Base-by-base conservation (phyloP, 176 grass and related monocot genomes). In the Carex littledalei region DNA sequence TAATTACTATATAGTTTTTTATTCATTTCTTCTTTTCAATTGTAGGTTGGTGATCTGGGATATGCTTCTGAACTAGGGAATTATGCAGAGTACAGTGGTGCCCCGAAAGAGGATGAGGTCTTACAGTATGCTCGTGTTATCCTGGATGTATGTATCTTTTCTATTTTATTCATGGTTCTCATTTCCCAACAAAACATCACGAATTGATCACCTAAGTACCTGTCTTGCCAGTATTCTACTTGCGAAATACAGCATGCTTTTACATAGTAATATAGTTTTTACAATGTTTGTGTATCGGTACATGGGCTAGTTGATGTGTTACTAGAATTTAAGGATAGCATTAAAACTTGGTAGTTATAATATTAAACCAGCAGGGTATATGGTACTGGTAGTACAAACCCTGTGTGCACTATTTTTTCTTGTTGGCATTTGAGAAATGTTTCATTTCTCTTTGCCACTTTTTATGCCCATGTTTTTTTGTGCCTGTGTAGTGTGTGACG, bases 51-150 rank as follows among this genome's bases (percentile, higher is more conserved):
- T 50, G 88, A 89, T 84, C 62, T 89, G 68, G 88, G 84, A 59
- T 89, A 86, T 84, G 84, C 88, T 34, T 86, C 84, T 26, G 88
- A 89, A 24, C 78, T 89, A 29, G 88, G 88, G 60, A 89, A 89
- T 56, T 89, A 89, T 63, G 88, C 88, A 86, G 88, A 89, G 53
- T 89, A 89, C 34, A 89, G 88, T 37, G 88, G 88, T 68, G 88
- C 84, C 6, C 88, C 88, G 10, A 89, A 89, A 22, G 88, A 89
- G 59, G 88, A 79, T 29, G 88, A 89, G 45, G 88, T 89, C 24
- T 53, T 89, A 63, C 88, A 89, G n/a, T 89, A 89, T 89, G 88
- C 88, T 17, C 80, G 88, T 59, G 67, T 83, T 64, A 69, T 89
- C 82, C 66, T 89, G 31, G 88, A 89, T 71, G 88, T 89, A 89